Conservation (phyloP, 805 yeast genomes). For the Saccharomycopsis sp. region DNA sequence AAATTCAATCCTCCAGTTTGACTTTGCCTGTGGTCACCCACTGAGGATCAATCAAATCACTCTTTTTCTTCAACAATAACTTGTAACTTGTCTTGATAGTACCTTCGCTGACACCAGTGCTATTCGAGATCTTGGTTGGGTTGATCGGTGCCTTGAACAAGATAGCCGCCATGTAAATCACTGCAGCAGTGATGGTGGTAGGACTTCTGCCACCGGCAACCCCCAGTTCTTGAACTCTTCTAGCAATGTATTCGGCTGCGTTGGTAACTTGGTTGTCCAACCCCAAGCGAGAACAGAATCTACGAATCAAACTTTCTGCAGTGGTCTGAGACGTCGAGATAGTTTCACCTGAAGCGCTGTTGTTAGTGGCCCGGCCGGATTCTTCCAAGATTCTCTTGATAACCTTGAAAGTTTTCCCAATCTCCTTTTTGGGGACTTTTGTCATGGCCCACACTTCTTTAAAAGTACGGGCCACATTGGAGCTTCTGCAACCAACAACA, state of each 20-base stretch:
- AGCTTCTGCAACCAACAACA: conserved; percentile 87
- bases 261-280: conserved; percentile 74
- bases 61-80: conserved; percentile 54
- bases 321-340: conserved; percentile 72
- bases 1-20: no score
- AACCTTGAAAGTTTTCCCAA: conserved; percentile 81
- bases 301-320: conserved; percentile 89
- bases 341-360: conserved; percentile 31
- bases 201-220: conserved; percentile 96
- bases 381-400: conserved; percentile 60
- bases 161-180: conserved; percentile 87
- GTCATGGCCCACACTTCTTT: conserved; percentile 95
- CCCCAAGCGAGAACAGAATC: conserved; percentile 94
- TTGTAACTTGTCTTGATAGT: conserved; percentile 90
- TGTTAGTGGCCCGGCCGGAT: conserved; percentile 27
- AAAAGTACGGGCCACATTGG: conserved; percentile 88
- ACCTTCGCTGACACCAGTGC: conserved; percentile 94
- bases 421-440: conserved; percentile 87
- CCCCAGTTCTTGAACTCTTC: conserved; percentile 82
- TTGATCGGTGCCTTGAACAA: conserved; percentile 71
- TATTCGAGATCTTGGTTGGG: conserved; percentile 78
- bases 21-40: no score
- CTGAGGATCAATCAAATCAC: conserved; percentile 4
- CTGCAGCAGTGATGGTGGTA: conserved; percentile 95
- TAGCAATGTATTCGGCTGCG: conserved; percentile 88